Evolutionary conservation across 2,329 filamentous ascomycete genomes (phyloP).

Genomic region (Xylariales sp.): DNA sequence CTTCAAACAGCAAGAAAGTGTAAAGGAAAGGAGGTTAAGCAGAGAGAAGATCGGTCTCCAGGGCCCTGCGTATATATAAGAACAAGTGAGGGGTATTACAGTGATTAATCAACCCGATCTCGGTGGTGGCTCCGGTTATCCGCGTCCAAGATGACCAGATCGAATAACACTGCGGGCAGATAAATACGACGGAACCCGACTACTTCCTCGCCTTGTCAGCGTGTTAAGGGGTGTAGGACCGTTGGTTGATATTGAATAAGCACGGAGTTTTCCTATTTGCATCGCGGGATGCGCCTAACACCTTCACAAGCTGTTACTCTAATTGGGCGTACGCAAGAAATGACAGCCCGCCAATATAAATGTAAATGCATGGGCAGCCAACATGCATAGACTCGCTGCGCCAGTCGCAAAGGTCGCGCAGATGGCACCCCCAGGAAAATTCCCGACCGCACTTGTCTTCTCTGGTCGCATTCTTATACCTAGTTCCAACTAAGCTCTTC

Average conservation of each 20-base stretch:
- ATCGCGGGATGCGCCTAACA: background rate
- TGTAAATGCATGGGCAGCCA: background rate
- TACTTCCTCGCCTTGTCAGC: background rate
- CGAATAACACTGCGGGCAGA: background rate
- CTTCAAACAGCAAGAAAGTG: background rate
- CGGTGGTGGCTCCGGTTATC: background rate
- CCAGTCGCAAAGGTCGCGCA: background rate
- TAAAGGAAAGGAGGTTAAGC: background rate
- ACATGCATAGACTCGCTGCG: background rate
- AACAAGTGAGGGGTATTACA: background rate
- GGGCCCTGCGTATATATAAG: background rate
- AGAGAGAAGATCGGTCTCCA: background rate
- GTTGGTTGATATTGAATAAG: background rate
- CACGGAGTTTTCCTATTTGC: background rate
- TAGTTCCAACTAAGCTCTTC: too few relatives aligned
- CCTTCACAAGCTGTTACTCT: background rate
- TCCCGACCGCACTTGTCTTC: too few relatives aligned
- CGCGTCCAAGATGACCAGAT: background rate
- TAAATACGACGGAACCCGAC: background rate
- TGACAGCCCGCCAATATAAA: background rate
- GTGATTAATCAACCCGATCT: background rate
- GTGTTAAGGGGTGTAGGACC: background rate
- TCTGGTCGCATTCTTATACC: too few relatives aligned
- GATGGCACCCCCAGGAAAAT: background rate
- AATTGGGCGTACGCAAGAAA: background rate